Evolutionary conservation across 192 early-diverging fungal genomes (phyloP).

Genomic region (Podila epicladia): DNA sequence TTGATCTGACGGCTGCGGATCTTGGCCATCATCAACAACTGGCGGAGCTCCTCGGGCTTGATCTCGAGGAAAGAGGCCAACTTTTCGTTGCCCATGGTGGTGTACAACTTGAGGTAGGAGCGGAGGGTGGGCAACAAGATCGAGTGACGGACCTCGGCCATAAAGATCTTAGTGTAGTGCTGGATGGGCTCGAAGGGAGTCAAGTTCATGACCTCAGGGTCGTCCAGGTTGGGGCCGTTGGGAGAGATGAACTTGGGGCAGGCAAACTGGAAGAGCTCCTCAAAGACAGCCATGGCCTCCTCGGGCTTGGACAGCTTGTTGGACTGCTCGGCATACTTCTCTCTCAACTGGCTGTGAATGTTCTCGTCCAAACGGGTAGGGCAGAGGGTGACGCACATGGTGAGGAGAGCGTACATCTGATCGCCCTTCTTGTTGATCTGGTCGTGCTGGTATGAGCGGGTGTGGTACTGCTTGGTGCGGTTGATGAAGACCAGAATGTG

Average conservation of each 20-base stretch:
- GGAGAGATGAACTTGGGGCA: conserved; percentile 97
- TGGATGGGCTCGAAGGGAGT: conserved; percentile 68
- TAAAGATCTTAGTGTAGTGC: conserved; percentile 88
- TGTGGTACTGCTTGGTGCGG: conserved; percentile 95
- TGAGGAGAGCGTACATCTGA: conserved; percentile 94
- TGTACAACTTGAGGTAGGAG: conserved; percentile 97
- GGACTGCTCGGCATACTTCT: conserved; percentile 94
- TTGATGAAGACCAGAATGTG: conserved; percentile 91
- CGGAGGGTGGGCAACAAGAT: conserved; percentile 86
- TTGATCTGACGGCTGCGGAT: conserved; percentile 92
- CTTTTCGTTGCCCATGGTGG: conserved; percentile 89
- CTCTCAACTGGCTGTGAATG: conserved; percentile 86
- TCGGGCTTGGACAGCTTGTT: conserved; percentile 75
- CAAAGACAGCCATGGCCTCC: conserved; percentile 81
- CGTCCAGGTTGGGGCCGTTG: conserved; percentile 85
- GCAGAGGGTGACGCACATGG: conserved; percentile 89
- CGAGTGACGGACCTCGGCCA: conserved; percentile 88
- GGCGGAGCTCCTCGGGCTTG: conserved; percentile 83
- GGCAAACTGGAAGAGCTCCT: conserved; percentile 91
- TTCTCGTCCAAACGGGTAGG: conserved; percentile 95
- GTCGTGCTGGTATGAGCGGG: conserved; percentile 91
- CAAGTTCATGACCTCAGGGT: conserved; percentile 52
- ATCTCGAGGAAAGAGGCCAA: conserved; percentile 89
- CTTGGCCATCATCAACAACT: conserved; percentile 92
- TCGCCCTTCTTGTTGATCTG: conserved; percentile 92